Percentiles rank a stretch among this genome's conserved stretches.
These are phyloP conservation scores for Colletotrichum aenigma DNA, from an alignment of 2,329 filamentous ascomycete genomes.

Conservation along the genomic window DNA sequence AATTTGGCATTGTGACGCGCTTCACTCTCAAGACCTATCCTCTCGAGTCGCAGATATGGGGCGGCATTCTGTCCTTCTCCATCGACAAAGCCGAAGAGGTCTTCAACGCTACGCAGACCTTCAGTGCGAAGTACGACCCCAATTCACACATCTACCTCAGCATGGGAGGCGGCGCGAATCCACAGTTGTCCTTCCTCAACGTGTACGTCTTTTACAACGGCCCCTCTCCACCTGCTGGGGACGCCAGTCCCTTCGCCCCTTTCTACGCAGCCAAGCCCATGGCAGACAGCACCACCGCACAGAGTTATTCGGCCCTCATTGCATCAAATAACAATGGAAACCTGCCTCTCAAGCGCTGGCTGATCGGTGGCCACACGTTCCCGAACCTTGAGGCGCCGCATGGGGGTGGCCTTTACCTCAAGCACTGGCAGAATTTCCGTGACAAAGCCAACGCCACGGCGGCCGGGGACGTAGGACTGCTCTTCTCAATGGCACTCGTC, in stretches of 20 bases:
- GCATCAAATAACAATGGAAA: background rate
- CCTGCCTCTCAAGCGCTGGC: background rate
- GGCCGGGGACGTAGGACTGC: background rate
- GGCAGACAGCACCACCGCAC: background rate
- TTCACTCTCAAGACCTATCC: background rate
- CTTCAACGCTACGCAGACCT: background rate
- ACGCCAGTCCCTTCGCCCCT: background rate
- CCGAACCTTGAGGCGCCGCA: background rate
- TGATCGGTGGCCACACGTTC: background rate
- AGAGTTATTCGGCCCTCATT: background rate
- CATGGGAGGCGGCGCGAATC: background rate
- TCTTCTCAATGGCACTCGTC: background rate
- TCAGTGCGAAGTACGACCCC: background rate
- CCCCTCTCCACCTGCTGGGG: background rate
- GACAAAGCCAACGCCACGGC: background rate
- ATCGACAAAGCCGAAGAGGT: background rate
- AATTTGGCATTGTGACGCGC: background rate
- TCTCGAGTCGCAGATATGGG: background rate
- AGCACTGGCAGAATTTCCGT: background rate
- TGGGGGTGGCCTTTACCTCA: background rate
- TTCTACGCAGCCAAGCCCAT: background rate
- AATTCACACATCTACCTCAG: background rate
- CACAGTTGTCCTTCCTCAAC: background rate
- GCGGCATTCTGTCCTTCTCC: background rate
- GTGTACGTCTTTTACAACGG: background rate